Conservation (phyloP, 257 asterid species). For the Ocimum tenuiflorum region DNA sequence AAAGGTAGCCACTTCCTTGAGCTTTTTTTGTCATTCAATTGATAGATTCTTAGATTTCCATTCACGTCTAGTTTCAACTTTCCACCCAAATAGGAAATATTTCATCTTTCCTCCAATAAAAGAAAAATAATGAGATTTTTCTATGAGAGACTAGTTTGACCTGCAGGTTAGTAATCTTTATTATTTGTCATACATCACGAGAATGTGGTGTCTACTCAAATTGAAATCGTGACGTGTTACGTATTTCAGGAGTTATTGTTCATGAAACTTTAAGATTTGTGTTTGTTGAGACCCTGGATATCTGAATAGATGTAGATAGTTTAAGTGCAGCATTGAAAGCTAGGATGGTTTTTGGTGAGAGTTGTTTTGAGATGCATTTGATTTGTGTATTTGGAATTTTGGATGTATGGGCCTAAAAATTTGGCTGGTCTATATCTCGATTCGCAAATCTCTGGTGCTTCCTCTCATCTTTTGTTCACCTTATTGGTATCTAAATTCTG, state of each 20-base stretch:
- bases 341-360: neutral
- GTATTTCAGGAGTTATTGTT: neutral
- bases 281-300: neutral
- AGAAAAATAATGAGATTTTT: neutral
- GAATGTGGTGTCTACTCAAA: neutral
- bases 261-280: neutral
- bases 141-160: neutral
- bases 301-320: neutral
- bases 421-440: neutral
- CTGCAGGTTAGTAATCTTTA: neutral
- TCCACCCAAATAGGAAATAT: neutral
- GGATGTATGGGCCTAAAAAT: neutral
- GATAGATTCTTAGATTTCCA: neutral
- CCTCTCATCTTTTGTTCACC: neutral
- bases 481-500: neutral
- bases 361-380: neutral
- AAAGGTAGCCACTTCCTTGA: constrained; percentile 26
- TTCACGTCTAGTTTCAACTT: neutral
- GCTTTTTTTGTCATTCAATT: neutral
- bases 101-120: neutral
- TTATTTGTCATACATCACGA: neutral
- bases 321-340: neutral
- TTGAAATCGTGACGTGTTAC: neutral
- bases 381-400: neutral
- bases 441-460: neutral